These are phyloP conservation scores for Leucoagaricus sp. DNA, from an alignment of 1,284 basidiomycete genomes.

Conservation along the genomic window DNA sequence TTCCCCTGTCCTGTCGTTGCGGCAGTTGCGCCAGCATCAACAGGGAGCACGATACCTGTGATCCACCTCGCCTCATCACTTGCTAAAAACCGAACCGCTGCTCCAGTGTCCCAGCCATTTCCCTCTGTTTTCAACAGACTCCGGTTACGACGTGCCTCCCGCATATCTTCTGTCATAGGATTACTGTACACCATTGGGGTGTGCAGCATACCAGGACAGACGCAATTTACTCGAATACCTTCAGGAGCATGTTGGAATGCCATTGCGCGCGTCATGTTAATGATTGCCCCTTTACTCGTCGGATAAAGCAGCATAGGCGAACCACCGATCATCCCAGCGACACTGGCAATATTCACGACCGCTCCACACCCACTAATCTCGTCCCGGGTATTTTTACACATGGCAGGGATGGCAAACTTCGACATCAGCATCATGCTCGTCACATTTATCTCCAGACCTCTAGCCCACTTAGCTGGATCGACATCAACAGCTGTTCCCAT, in stretches of 20 bases:
- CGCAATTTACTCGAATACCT: conserved; percentile 41
- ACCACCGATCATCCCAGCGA: conserved; percentile 36
- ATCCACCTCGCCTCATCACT: conserved; percentile 43
- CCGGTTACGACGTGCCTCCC: conserved; percentile 32
- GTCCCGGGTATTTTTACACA: conserved; percentile 33
- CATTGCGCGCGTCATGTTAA: conserved; percentile 44
- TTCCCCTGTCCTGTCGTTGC: conserved; percentile 22
- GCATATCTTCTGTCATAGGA: conserved; percentile 34
- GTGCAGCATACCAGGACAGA: conserved; percentile 39
- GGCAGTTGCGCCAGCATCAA: conserved; percentile 40
- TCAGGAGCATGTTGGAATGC: conserved; percentile 37
- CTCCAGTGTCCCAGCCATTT: conserved; percentile 40
- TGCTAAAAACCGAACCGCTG: conserved; percentile 38
- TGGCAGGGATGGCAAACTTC: conserved; percentile 37
- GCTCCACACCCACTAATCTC: conserved; percentile 31
- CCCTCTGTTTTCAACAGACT: conserved; percentile 40
- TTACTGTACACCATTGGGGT: conserved; percentile 39
- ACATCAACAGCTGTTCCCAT: conserved; percentile 35
- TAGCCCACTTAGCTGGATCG: conserved; percentile 33
- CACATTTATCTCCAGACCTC: conserved; percentile 35
- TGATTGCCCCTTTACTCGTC: conserved; percentile 40
- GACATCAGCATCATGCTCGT: conserved; percentile 40
- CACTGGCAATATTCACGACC: conserved; percentile 38
- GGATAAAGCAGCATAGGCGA: conserved; percentile 38
- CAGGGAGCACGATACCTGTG: conserved; percentile 38